Evolutionary conservation across 805 yeast species (phyloP), one percentile per base, ranked within the genome.

Genomic region (Saturnispora zaruensis): DNA sequence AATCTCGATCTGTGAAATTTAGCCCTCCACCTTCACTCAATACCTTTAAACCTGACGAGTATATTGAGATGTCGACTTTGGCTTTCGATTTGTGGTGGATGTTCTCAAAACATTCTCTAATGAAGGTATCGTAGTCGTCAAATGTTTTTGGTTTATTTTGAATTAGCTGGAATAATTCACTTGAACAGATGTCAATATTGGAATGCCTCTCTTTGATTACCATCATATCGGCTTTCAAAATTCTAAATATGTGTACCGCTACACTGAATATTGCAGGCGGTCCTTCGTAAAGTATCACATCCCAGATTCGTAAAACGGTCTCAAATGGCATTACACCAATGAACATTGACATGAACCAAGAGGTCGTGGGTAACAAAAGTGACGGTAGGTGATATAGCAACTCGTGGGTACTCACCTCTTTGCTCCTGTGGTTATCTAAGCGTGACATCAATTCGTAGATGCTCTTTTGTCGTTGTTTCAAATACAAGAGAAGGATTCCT

Each of bases 331-430:
- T 66, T 0, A 84, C 80, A 0, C 96, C 96, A 33, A 93, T 88
- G 66, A 86, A 93, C n/a, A 87, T 78, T 59, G 96, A 86, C 98
- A 93, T 91, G 62, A 93, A 93, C 99, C 99, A 93, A 49, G 96
- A 82, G 0, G 96, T 91, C 0, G 98, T 93, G 57, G 95, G 93
- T 43, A 93, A 73, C 1, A 96, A 86, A 4, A 93, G 77, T 2
- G 97, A 96, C 1, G 99, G 98, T 41, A 90, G 68, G 56, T 84
- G 82, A 14, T 79, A 74, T 30, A 91, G 72, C 6, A 73, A 32
- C 67, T 73, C 47, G 66, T 69, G 59, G 64, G 44, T 66, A 74
- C 37, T 30, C 14, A 41, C 28, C 13, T 36, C 40, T 16, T 36
- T 36, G 46, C 70, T 74, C 20, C 51, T 48, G 5, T 53, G 52